A percentile compares a stretch with the other conserved stretches of the same genome.
Evolutionary conservation across 176 grass and related monocot species (phyloP).

Genomic region (Oryza nivara): DNA sequence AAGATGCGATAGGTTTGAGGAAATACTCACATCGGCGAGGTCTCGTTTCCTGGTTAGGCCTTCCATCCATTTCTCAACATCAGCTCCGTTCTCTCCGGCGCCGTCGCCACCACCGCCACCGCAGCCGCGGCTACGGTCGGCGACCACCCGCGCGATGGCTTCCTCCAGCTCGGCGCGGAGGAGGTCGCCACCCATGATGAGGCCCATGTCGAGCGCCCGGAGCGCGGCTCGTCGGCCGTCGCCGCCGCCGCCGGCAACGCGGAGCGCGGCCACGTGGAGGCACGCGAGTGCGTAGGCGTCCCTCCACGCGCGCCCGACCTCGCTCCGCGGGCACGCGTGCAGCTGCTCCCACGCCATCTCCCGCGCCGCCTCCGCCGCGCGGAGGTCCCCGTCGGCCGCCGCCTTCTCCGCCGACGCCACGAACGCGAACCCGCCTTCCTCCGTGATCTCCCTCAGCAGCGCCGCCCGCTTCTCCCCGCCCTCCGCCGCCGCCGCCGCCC

Average conservation of each 20-base stretch:
- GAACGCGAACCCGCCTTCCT: conserved; percentile 95
- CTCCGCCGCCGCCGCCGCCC: neutral
- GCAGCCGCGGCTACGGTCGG: conserved; percentile 4
- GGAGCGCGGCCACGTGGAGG: conserved; percentile 69
- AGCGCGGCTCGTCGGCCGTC: conserved; percentile 62
- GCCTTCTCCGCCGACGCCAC: conserved; percentile 85
- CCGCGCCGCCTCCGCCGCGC: conserved; percentile 78
- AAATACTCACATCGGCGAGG: conserved; percentile 61
- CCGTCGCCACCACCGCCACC: neutral
- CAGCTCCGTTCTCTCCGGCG: neutral
- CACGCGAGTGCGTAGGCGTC: conserved; percentile 91
- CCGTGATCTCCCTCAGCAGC: conserved; percentile 74
- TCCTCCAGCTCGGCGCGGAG: conserved; percentile 71
- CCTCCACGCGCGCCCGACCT: conserved; percentile 68
- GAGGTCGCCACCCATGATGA: conserved; percentile 89
- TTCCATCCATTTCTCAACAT: conserved; percentile 58
- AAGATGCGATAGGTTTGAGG: neutral
- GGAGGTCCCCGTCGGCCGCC: conserved; percentile 75
- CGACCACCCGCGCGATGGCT: conserved; percentile 49
- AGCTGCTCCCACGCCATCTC: conserved; percentile 99
- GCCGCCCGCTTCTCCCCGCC: conserved; percentile 57
- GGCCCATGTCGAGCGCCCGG: conserved; percentile 85
- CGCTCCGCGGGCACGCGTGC: conserved; percentile 74
- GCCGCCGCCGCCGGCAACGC: neutral
- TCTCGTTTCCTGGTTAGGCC: conserved; percentile 48